phyloP scores from a whole-genome alignment of 805 yeast genomes.

The Barnettozyma botsteinii region DNA sequence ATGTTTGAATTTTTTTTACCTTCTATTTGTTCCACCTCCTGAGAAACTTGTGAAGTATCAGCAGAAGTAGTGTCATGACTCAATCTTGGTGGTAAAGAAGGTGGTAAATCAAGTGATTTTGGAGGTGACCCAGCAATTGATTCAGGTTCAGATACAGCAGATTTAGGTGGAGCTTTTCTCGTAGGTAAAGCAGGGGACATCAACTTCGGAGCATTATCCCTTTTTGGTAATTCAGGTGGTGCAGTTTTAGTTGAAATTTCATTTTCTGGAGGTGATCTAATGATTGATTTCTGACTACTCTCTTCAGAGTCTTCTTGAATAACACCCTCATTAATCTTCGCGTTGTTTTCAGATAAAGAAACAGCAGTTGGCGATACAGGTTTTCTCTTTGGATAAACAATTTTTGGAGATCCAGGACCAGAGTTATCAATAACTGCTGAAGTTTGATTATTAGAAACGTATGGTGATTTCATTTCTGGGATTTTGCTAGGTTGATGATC shows the following conservation, averaged over 20 bases:
- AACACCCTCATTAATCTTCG: background rate
- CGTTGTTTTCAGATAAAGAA: background rate
- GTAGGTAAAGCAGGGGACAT: slow-evolving; percentile 1
- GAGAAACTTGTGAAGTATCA: too few species aligned
- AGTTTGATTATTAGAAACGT: background rate
- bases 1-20: too few species aligned
- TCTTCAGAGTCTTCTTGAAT: background rate
- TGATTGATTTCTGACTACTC: background rate
- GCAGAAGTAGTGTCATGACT: too few species aligned
- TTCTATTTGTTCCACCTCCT: too few species aligned
- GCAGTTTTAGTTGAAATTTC: background rate
- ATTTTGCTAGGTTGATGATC: slow-evolving; percentile 19
- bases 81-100: too few species aligned
- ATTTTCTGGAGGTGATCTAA: too few species aligned
- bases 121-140: background rate
- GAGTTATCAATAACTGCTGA: background rate
- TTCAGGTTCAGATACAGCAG: background rate
- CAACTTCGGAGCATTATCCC: background rate
- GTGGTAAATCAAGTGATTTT: too few species aligned
- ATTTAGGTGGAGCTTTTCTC: slow-evolving; percentile 7
- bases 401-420: slow-evolving; percentile 11
- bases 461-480: slow-evolving; percentile 23
- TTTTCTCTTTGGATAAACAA: slow-evolving; percentile 15
- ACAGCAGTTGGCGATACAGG: too few species aligned
- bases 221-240: slow-evolving; percentile 4